Evolutionary conservation across 2,329 filamentous ascomycete species (phyloP).

Genomic region (Alternaria novae-zelandiae): DNA sequence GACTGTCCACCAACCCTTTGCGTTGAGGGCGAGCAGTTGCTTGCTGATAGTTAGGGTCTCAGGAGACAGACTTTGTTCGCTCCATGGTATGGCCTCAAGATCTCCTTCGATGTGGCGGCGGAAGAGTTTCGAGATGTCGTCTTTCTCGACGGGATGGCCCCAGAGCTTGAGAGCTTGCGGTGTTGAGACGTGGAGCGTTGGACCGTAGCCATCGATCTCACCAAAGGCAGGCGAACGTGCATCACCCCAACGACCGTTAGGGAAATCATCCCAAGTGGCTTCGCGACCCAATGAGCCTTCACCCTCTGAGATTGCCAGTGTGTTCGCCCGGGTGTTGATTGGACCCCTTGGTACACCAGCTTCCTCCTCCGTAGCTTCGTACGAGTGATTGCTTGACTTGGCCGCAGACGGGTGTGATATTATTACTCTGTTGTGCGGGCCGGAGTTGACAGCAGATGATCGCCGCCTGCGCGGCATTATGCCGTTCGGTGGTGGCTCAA

Average conservation of each 20-base stretch:
- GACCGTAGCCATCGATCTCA: conserved; percentile 97
- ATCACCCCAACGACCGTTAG: conserved; percentile 95
- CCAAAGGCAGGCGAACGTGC: conserved; percentile 86
- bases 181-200: conserved; percentile 91
- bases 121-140: conserved; percentile 83
- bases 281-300: conserved; percentile 88
- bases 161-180: conserved; percentile 82
- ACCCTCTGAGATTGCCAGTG: conserved; percentile 91
- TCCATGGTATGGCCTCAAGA: conserved; percentile 87
- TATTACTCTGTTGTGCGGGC: conserved; percentile 87
- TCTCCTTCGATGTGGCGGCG: conserved; percentile 80
- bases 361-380: conserved; percentile 76
- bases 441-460: conserved; percentile 80
- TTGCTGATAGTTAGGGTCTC: conserved; percentile 84
- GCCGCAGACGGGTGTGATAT: conserved; percentile 68
- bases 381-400: conserved; percentile 56
- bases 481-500: conserved; percentile 38
- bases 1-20: conserved; percentile 91
- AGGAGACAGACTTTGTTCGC: conserved; percentile 82
- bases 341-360: conserved; percentile 75
- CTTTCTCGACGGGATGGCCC: conserved; percentile 73
- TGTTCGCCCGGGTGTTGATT: conserved; percentile 80
- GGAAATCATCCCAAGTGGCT: conserved; percentile 98
- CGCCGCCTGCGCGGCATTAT: conserved; percentile 58
- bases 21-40: conserved; percentile 78